Evolutionary conservation across 208 protist species (phyloP).

Genomic region (Tritrichomonas musculus): DNA sequence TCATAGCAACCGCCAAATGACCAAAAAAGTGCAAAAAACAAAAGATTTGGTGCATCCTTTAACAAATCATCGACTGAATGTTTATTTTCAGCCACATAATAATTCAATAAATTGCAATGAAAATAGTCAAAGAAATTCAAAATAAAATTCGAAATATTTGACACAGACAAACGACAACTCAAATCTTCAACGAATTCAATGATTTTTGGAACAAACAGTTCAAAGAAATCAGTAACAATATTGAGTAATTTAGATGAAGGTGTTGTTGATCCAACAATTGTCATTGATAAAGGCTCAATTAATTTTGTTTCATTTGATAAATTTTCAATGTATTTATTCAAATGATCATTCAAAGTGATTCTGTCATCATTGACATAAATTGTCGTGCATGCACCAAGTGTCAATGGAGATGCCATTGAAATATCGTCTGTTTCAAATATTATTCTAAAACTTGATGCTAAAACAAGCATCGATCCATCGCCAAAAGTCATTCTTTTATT

Average conservation of each 20-base stretch:
- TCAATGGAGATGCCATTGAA: neutral
- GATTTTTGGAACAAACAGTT: too few species aligned
- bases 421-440: neutral
- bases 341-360: neutral
- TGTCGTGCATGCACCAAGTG: neutral
- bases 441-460: neutral
- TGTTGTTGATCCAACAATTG: neutral
- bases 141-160: too few species aligned
- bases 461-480: neutral
- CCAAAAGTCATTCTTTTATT: neutral
- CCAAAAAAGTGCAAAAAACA: neutral
- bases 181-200: too few species aligned
- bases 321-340: neutral
- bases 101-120: too few species aligned
- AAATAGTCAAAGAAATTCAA: too few species aligned
- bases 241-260: too few species aligned
- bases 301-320: neutral
- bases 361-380: neutral
- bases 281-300: neutral
- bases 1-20: neutral
- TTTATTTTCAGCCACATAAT: neutral
- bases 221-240: too few species aligned
- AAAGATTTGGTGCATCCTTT: neutral
- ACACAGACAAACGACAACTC: too few species aligned
- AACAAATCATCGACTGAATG: neutral